phyloP scores from a whole-genome alignment of 495 filamentous ascomycete genomes.

The Monascus purpureus region DNA sequence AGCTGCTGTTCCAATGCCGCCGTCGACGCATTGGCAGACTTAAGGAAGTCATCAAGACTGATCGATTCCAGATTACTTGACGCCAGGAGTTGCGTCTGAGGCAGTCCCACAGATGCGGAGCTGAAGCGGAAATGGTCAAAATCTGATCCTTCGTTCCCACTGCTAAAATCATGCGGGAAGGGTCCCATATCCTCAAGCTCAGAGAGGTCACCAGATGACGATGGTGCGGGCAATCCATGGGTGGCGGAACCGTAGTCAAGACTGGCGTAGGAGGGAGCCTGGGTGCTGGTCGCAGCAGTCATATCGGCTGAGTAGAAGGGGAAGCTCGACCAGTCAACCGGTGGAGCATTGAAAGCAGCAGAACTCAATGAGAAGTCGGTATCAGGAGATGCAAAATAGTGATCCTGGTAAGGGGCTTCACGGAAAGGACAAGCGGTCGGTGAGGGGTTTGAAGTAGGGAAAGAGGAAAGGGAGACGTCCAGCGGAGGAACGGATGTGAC shows the following conservation, averaged over 20 bases:
- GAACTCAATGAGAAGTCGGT: conserved; percentile 53
- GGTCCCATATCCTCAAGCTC: conserved; percentile 54
- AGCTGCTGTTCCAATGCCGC: conserved; percentile 33
- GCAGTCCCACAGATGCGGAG: conserved; percentile 36
- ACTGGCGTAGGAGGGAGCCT: conserved; percentile 53
- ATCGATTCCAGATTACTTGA: conserved; percentile 42
- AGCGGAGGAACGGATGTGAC: conserved; percentile 25
- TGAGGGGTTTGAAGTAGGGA: conserved; percentile 21
- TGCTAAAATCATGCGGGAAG: conserved; percentile 21
- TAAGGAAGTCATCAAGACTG: conserved; percentile 51
- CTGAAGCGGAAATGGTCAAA: conserved; percentile 39
- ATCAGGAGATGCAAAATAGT: conserved; percentile 37
- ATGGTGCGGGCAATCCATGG: conserved; percentile 39
- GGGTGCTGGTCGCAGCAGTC: conserved; percentile 53
- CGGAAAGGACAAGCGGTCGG: conserved; percentile 29
- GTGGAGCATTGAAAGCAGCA: conserved; percentile 45
- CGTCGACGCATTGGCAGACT: conserved; percentile 33
- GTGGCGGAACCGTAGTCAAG: conserved; percentile 47
- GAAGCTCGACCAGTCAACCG: conserved; percentile 64
- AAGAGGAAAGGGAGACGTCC: conserved; percentile 22
- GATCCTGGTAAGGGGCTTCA: conserved; percentile 29
- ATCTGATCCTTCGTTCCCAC: conserved; percentile 35
- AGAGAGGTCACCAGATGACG: conserved; percentile 63
- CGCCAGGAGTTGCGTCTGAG: conserved; percentile 36
- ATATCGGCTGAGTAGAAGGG: conserved; percentile 42